phyloP scores from a whole-genome alignment of 2,329 filamentous ascomycete genomes.

The Acrocalymma vagum region DNA sequence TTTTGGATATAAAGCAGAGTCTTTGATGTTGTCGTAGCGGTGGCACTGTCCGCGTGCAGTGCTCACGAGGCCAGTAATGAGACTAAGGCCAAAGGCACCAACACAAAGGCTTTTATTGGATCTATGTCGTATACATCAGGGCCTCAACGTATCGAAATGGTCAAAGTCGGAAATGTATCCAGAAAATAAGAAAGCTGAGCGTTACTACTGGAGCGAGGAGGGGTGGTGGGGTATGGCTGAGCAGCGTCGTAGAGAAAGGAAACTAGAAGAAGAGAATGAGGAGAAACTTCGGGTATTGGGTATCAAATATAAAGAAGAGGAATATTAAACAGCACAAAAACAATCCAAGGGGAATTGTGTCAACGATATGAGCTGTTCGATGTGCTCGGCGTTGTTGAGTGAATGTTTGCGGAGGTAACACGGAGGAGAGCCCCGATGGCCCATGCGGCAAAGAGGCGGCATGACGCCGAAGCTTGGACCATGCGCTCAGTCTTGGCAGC shows the following conservation, averaged over 20 bases:
- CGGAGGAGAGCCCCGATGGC: slow-evolving; percentile 8
- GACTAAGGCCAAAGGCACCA: slow-evolving; percentile 10
- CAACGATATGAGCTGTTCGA: background rate
- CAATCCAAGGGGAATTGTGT: slow-evolving; percentile 1
- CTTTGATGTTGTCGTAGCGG: slow-evolving; percentile 5
- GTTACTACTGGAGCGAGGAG: slow-evolving; percentile 13
- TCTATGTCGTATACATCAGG: no score
- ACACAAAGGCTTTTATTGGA: no score
- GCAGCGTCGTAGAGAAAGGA: background rate
- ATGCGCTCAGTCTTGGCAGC: slow-evolving; percentile 13
- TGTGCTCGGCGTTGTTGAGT: no score
- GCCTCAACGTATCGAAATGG: no score
- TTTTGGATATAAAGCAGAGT: no score
- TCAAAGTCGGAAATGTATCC: no score
- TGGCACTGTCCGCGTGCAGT: no score
- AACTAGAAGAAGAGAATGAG: background rate
- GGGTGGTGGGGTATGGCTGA: slow-evolving; percentile 21
- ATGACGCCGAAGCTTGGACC: slow-evolving; percentile 6
- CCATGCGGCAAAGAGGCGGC: no score
- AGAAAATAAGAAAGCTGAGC: no score
- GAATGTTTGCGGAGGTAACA: slow-evolving; percentile 8
- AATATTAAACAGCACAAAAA: no score
- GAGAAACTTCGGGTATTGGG: slow-evolving; percentile 1
- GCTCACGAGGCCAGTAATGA: slow-evolving; percentile 16
- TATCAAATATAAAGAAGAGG: slow-evolving; percentile 1